Evolutionary conservation across 176 grass and related monocot genomes (phyloP).

Genomic region (Echinochloa phyllopogon): DNA sequence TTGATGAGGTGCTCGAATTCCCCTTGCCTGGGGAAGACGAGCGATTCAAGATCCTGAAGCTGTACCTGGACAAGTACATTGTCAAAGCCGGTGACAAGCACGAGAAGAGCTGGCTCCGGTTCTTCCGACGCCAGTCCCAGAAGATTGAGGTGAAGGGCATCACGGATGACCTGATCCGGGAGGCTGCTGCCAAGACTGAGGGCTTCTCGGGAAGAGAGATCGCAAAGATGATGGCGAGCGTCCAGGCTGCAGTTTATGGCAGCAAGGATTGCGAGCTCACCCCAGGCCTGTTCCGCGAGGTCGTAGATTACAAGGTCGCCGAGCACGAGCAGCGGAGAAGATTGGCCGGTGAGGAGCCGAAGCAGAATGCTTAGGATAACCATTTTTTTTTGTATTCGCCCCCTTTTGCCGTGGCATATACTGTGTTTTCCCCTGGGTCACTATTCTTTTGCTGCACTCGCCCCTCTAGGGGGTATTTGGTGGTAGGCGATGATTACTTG

Average conservation of each 20-base stretch:
- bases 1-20: conserved; percentile 96
- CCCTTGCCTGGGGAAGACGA: conserved; percentile 93
- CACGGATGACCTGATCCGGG: conserved; percentile 73
- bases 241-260: conserved; percentile 87
- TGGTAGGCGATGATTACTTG: not conserved
- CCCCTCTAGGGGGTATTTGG: conserved; percentile 43
- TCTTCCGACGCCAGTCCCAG: conserved; percentile 69
- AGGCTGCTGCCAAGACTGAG: conserved; percentile 84
- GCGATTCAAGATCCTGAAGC: conserved; percentile 78
- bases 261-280: conserved; percentile 84
- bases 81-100: conserved; percentile 63
- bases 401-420: conserved; percentile 12
- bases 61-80: conserved; percentile 96
- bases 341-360: conserved; percentile 58
- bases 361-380: conserved; percentile 44
- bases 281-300: conserved; percentile 83
- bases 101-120: conserved; percentile 56
- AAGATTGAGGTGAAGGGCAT: conserved; percentile 88
- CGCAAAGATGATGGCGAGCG: conserved; percentile 83
- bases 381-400: not conserved
- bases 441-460: conserved; percentile 48
- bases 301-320: conserved; percentile 92
- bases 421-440: not conserved
- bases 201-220: conserved; percentile 99
- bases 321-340: conserved; percentile 93